phyloP scores from a whole-genome alignment of 805 yeast species.

The Teunomyces panamensis region DNA sequence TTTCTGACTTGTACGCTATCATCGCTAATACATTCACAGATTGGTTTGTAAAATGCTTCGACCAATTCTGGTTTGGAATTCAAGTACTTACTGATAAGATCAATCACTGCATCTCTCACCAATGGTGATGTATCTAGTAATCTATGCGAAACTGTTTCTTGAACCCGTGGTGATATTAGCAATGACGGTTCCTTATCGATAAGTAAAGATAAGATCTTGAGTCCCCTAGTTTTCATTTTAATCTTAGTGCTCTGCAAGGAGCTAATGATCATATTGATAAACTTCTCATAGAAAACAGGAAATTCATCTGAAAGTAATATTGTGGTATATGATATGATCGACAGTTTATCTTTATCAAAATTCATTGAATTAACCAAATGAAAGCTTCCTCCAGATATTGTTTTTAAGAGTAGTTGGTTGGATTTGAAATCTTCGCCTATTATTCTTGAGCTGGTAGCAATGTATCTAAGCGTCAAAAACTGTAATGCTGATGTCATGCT shows the following conservation, averaged over 20 bases:
- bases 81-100: conserved; percentile 53
- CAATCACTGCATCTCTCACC: conserved; percentile 75
- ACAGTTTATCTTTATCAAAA: conserved; percentile 10
- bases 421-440: conserved; percentile 1
- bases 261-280: conserved; percentile 46
- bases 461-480: conserved; percentile 14
- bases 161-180: conserved; percentile 49
- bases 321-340: conserved; percentile 15
- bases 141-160: conserved; percentile 47
- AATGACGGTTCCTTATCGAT: conserved; percentile 52
- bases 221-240: conserved; percentile 50
- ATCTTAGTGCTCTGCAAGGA: conserved; percentile 29
- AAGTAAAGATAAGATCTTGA: conserved; percentile 58
- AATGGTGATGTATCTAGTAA: conserved; percentile 63
- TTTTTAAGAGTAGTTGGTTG: background rate
- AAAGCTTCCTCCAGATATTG: background rate
- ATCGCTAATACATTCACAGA: conserved; percentile 53
- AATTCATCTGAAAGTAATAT: conserved; percentile 30
- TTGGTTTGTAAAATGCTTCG: conserved; percentile 46
- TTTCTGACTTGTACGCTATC: conserved; percentile 63
- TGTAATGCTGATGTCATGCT: conserved; percentile 9
- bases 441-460: background rate
- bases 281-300: conserved; percentile 46
- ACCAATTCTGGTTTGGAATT: conserved; percentile 42
- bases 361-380: background rate